Base-by-base conservation (phyloP, 176 grass and related monocot genomes). In the Aegilops umbellulata region DNA sequence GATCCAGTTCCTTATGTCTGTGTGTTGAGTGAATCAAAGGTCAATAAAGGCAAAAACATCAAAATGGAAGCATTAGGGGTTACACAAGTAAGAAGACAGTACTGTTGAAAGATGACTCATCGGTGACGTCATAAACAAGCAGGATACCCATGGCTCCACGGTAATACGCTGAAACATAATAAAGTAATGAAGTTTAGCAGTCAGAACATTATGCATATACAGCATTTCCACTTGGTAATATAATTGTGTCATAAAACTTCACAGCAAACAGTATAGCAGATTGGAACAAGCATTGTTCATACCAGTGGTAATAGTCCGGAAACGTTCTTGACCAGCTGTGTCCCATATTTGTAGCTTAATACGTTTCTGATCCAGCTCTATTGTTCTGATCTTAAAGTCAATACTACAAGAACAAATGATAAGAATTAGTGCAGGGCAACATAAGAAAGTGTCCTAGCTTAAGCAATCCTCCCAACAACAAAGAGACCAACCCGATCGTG, bases 81-180 rank as follows among this genome's bases (percentile, higher is more conserved):
- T 41, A 73, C 83, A 44, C 63, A 22, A 25, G 53, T 72, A 69
- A 84, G 76, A 67, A 79, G 84, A n/a, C n/a, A 30, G 57, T 93
- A 98, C 93, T 98, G 89, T 98, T 98, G 83, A 98, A 98, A 85
- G 95, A 98, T 11, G 95, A 98, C 81, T 98, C 95, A 9, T 98
- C 95, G 6, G 95, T 98, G 74, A 98, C 93, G 35, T 98, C 95
- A 85, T 98, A 98, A 32, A 98, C 95, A 87, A 98, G 91, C 71
- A 97, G 90, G 84, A 97, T 97, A 47, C 95, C 95, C 95, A 97
- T 95, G 77, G 93, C 95, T 86, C 95, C 95, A 74, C 95, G 87
- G 77, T 97, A 97, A 85, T 97, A 97, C 4, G 95, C 95, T 97
- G 93, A 82, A 81, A 70, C 20, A 61, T 86, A 86, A 93, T 63